Conservation (phyloP, 208 protist genomes). For the Wallacemonas collosoma region DNA sequence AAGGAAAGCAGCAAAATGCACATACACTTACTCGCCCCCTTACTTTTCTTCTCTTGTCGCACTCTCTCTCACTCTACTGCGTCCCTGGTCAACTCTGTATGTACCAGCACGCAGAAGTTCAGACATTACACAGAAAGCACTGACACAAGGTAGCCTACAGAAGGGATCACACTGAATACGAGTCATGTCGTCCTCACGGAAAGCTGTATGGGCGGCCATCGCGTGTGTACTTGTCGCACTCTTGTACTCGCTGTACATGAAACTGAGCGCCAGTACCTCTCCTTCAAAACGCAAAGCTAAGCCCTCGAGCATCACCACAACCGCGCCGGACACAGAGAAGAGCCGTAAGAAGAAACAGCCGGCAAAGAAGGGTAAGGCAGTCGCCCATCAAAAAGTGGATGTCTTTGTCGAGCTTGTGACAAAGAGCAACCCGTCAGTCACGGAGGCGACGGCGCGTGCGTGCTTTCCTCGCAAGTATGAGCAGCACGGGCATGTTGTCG, state of each 20-base stretch:
- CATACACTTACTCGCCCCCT: too few species aligned
- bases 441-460: slow-evolving; percentile 25
- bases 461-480: slow-evolving; percentile 83
- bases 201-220: background rate
- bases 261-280: background rate
- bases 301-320: background rate
- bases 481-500: slow-evolving; percentile 79
- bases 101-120: too few species aligned
- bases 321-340: slow-evolving; percentile 1
- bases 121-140: too few species aligned
- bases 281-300: background rate
- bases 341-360: slow-evolving; percentile 1
- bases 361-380: slow-evolving; percentile 8
- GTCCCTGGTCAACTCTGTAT: too few species aligned
- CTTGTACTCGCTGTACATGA: slow-evolving; percentile 1
- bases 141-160: too few species aligned
- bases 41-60: background rate
- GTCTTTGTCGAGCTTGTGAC: slow-evolving; percentile 42
- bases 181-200: background rate
- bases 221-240: slow-evolving; percentile 1
- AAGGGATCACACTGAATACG: background rate
- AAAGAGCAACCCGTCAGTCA: slow-evolving; percentile 15
- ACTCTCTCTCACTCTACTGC: background rate
- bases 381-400: slow-evolving; percentile 53
- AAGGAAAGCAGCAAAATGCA: too few species aligned